Base-by-base conservation (phyloP, 106 monocot genomes). In the Posidonia australis region DNA sequence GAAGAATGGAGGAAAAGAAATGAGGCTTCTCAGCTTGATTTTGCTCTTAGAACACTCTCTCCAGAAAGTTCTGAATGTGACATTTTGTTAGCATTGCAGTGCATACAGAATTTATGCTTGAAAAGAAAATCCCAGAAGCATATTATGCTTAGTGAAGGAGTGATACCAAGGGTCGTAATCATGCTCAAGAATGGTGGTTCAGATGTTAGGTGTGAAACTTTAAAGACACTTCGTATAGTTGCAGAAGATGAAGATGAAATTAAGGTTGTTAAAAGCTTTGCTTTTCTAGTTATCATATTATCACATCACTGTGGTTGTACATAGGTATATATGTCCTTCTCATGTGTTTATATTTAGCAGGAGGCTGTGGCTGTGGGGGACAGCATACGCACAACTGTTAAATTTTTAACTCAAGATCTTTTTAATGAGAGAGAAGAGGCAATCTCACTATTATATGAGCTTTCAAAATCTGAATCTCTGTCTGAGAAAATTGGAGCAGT, bases 1-100 rank as follows among this genome's bases (percentile, higher is more conserved):
- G 84, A 87, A 72, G 94, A 96, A 70, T 96, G 94, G 94, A 84
- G 46, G 13, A 58, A 80, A 56, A 79, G 94, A 64, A 96, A 96
- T 77, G 90, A 87, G 51, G 82, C 78, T 69, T 81, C 74, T 65
- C 78, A 74, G 54, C 80, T 96, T 46, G 94, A 90, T 7, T 71
- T 76, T 54, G 80, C 80, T 41, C 74, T 71, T 60, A 80, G 63
- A 73, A 78, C 86, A 36, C 78, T 94, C 13, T 65, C 74, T 73
- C 52, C 70, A 47, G 83, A 53, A 31, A 80, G 71, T 67, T 76
- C 78, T 65, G 90, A 96, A 51, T 65, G 20, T 67, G 84, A 90
- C 67, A 58, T 75, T 74, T 60, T 96, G 29, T 81, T 74, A 52
- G 81, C 89, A 19, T 46, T 94, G 51, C 62, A 76, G 32, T 84